Conservation (phyloP, 2,329 filamentous ascomycete genomes). For the Spiromastix sp. region DNA sequence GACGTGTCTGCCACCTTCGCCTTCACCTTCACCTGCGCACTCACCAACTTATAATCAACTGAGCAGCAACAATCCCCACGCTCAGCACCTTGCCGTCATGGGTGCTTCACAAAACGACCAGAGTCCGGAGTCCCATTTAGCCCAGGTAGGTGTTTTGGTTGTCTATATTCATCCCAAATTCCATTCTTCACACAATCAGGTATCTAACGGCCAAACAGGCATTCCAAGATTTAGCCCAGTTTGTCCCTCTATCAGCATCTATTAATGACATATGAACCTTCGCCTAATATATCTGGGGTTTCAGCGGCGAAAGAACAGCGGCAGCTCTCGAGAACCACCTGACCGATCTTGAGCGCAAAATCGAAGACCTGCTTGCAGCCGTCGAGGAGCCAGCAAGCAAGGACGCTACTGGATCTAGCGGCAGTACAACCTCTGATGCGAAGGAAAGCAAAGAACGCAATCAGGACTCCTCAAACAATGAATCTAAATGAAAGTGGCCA, state of each 20-base stretch:
- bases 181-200: no score
- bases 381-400: slow-evolving; percentile 7
- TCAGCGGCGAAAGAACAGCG: slow-evolving; percentile 45
- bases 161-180: no score
- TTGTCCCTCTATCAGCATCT: slow-evolving; percentile 4
- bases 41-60: no score
- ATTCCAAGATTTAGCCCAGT: slow-evolving; percentile 24
- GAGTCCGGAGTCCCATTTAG: slow-evolving; percentile 7
- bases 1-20: no score
- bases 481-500: slow-evolving; percentile 55
- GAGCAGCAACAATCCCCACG: no score
- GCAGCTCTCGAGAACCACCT: slow-evolving; percentile 46
- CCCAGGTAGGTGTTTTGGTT: slow-evolving; percentile 7
- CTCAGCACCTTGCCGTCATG: no score
- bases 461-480: slow-evolving; percentile 7
- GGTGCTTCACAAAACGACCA: background rate
- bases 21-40: no score
- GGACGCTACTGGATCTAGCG: background rate
- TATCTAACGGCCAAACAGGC: no score
- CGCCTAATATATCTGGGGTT: slow-evolving; percentile 1
- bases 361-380: slow-evolving; percentile 26
- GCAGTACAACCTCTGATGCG: background rate
- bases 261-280: no score
- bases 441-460: slow-evolving; percentile 2
- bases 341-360: slow-evolving; percentile 43